phyloP scores from a whole-genome alignment of 2,329 filamentous ascomycete species.

The Colletotrichum sp. region DNA sequence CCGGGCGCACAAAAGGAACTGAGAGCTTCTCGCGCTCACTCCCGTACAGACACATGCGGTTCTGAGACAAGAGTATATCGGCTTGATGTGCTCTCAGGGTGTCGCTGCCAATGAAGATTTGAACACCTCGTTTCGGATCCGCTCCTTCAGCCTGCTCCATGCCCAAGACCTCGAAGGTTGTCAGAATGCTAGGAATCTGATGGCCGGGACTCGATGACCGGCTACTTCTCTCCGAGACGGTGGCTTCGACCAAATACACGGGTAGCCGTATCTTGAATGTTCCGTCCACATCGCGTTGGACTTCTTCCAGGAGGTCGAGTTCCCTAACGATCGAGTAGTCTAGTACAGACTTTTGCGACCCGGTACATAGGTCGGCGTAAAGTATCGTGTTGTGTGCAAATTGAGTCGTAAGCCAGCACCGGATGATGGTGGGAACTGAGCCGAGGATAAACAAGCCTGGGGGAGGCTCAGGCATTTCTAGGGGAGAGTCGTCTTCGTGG shows the following conservation, averaged over 20 bases:
- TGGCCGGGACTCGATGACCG: constrained; percentile 74
- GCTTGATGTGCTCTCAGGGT: constrained; percentile 84
- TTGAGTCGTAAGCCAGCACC: constrained; percentile 91
- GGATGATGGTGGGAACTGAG: constrained; percentile 89
- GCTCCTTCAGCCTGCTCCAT: constrained; percentile 54
- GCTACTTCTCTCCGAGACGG: constrained; percentile 77
- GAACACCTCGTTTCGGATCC: constrained; percentile 68
- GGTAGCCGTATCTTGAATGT: constrained; percentile 74
- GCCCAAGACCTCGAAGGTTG: constrained; percentile 78
- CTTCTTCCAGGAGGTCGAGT: constrained; percentile 71
- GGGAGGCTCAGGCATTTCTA: constrained; percentile 76
- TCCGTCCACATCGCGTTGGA: constrained; percentile 71
- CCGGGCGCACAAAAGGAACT: constrained; percentile 90
- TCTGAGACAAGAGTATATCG: constrained; percentile 90
- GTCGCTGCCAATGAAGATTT: constrained; percentile 91
- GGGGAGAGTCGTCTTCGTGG: constrained; percentile 69
- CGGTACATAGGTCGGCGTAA: constrained; percentile 91
- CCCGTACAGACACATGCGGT: constrained; percentile 85
- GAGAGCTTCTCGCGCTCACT: constrained; percentile 86
- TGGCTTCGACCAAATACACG: constrained; percentile 90
- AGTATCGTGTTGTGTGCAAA: constrained; percentile 90
- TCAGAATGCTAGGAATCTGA: constrained; percentile 81
- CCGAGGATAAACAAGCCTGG: constrained; percentile 86
- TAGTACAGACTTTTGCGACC: constrained; percentile 86
- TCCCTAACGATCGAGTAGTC: constrained; percentile 77